Conservation (phyloP, 345 rosid species). For the Eucalyptus globulus region DNA sequence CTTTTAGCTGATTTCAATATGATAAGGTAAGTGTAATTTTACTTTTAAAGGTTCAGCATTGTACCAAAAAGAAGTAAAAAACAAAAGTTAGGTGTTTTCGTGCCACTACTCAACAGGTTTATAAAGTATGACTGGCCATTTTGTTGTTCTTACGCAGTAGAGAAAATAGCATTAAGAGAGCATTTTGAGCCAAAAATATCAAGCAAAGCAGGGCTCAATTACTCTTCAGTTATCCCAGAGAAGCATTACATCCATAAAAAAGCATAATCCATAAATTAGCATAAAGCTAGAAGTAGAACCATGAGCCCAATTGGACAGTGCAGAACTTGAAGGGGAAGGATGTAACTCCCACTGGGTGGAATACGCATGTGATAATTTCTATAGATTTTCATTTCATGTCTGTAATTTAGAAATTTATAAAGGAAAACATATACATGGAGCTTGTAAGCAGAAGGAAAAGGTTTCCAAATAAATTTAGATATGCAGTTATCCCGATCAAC, state of each 20-base stretch:
- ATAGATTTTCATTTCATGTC: not conserved
- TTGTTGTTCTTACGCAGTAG: not conserved
- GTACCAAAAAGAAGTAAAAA: not conserved
- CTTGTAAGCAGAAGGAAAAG: not conserved
- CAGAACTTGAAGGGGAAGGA: not conserved
- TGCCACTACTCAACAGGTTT: not conserved
- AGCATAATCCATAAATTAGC: not conserved
- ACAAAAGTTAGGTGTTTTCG: not conserved
- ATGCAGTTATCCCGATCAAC: not conserved
- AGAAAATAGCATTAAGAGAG: not conserved
- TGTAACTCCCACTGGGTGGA: not conserved
- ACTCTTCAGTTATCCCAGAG: not conserved
- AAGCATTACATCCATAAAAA: not conserved
- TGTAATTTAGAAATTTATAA: not conserved
- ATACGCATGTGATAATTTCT: not conserved
- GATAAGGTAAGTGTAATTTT: not conserved
- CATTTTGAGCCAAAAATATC: not conserved
- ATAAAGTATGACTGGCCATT: not conserved
- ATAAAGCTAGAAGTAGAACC: not conserved
- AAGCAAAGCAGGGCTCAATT: not conserved
- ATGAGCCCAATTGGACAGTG: not conserved
- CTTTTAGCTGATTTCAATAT: not conserved
- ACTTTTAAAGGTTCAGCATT: not conserved
- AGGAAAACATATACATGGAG: not conserved
- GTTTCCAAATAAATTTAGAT: not conserved